Conservation (phyloP, 1,284 basidiomycete genomes). For the Mycosarcoma mackinlayi region DNA sequence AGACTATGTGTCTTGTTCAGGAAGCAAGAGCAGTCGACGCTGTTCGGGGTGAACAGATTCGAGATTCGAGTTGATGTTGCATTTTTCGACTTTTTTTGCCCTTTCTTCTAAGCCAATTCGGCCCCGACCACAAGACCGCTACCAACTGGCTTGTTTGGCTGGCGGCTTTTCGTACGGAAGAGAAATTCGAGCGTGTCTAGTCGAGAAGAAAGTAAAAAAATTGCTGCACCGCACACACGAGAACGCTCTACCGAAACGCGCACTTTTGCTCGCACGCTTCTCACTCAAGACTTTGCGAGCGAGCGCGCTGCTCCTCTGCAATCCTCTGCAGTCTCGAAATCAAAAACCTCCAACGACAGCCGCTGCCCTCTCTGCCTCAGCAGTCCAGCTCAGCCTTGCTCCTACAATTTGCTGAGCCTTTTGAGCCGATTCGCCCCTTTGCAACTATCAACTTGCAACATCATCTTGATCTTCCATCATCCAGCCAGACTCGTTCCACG, state of each 20-base stretch:
- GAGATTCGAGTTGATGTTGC: conserved; percentile 21
- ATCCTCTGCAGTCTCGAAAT: neutral
- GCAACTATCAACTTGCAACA: neutral
- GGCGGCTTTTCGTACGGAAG: conserved; percentile 29
- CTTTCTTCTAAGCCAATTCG: conserved; percentile 32
- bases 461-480: conserved; percentile 17
- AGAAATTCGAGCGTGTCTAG: conserved; percentile 2
- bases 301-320: neutral
- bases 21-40: neutral
- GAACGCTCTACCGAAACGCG: conserved; percentile 2
- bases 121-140: conserved; percentile 9
- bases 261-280: conserved; percentile 3
- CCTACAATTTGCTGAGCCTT: conserved; percentile 8
- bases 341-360: conserved; percentile 5
- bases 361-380: neutral
- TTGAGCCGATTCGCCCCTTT: neutral
- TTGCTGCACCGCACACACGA: conserved; percentile 2
- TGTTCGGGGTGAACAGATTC: neutral
- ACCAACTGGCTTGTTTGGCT: no score
- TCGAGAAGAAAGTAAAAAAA: conserved; percentile 21
- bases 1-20: no score
- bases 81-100: conserved; percentile 20
- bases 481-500: conserved; percentile 2
- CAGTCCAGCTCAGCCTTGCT: conserved; percentile 10
- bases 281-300: no score